Conservation (phyloP, 2,329 filamentous ascomycete species). For the Fusarium goolgardi region DNA sequence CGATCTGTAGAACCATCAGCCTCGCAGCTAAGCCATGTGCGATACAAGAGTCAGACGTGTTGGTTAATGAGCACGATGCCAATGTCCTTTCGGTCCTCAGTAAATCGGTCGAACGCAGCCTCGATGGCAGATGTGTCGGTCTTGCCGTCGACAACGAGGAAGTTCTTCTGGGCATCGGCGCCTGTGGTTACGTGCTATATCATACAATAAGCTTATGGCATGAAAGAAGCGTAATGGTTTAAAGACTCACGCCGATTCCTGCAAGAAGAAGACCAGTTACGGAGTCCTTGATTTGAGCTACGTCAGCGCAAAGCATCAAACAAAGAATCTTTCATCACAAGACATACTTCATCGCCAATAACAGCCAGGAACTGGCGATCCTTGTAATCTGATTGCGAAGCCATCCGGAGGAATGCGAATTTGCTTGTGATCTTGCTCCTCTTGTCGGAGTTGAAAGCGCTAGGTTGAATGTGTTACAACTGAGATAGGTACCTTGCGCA, state of each 20-base stretch:
- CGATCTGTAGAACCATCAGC: constrained; percentile 71
- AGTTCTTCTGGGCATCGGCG: constrained; percentile 95
- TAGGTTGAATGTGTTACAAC: constrained; percentile 24
- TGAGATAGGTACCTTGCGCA: constrained; percentile 12
- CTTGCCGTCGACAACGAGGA: constrained; percentile 94
- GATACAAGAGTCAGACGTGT: constrained; percentile 72
- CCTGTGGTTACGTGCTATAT: constrained; percentile 87
- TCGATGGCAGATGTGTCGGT: constrained; percentile 91
- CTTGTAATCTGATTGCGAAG: constrained; percentile 71
- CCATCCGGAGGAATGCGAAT: constrained; percentile 52
- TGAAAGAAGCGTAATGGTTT: constrained; percentile 2
- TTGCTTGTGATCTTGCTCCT: constrained; percentile 27
- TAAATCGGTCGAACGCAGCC: constrained; percentile 89
- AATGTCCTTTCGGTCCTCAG: constrained; percentile 91
- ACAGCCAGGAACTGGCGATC: constrained; percentile 97
- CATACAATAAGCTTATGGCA: background rate
- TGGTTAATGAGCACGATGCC: constrained; percentile 98
- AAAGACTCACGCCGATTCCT: constrained; percentile 81
- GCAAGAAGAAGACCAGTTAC: constrained; percentile 95
- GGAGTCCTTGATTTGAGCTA: constrained; percentile 74
- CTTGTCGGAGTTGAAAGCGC: constrained; percentile 29
- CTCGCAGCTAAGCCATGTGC: background rate
- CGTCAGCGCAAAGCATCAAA: constrained; percentile 44
- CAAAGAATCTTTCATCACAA: constrained; percentile 4
- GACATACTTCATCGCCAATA: constrained; percentile 90